Conservation (phyloP, 192 early-diverging fungal species). For the Coemansia sp. region DNA sequence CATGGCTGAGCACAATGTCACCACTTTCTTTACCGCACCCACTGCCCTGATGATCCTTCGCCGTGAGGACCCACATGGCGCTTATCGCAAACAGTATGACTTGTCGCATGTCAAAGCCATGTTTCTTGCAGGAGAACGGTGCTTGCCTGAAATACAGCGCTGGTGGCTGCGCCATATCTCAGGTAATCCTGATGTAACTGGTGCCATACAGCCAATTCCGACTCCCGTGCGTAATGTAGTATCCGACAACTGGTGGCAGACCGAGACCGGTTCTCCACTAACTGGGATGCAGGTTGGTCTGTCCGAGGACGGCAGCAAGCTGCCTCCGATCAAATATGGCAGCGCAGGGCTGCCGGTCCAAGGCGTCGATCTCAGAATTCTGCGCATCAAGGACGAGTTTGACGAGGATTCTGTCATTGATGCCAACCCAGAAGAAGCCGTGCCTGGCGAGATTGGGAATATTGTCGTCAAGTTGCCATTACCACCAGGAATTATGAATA, state of each 20-base stretch:
- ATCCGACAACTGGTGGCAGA: constrained; percentile 89
- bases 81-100: constrained; percentile 57
- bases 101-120: constrained; percentile 62
- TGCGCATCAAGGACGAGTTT: constrained; percentile 56
- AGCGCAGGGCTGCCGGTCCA: constrained; percentile 78
- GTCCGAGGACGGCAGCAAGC: constrained; percentile 24
- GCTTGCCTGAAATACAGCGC: constrained; percentile 72
- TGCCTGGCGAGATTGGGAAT: constrained; percentile 66
- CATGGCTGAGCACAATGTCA: constrained; percentile 72
- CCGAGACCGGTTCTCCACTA: constrained; percentile 83
- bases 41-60: constrained; percentile 82
- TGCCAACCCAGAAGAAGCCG: constrained; percentile 40
- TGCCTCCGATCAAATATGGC: constrained; percentile 58
- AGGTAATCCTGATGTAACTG: constrained; percentile 11
- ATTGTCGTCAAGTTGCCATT: constrained; percentile 77
- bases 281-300: constrained; percentile 67
- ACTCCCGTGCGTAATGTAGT: constrained; percentile 54
- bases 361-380: constrained; percentile 69
- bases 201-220: constrained; percentile 6
- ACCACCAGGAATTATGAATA: constrained; percentile 74
- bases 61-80: constrained; percentile 73
- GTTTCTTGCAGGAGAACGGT: constrained; percentile 81
- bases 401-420: constrained; percentile 43
- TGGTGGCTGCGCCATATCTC: constrained; percentile 54
- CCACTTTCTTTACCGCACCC: constrained; percentile 77